Evolutionary conservation across 2,329 filamentous ascomycete genomes (phyloP).

Genomic region (Neofusicoccum cordaticola): DNA sequence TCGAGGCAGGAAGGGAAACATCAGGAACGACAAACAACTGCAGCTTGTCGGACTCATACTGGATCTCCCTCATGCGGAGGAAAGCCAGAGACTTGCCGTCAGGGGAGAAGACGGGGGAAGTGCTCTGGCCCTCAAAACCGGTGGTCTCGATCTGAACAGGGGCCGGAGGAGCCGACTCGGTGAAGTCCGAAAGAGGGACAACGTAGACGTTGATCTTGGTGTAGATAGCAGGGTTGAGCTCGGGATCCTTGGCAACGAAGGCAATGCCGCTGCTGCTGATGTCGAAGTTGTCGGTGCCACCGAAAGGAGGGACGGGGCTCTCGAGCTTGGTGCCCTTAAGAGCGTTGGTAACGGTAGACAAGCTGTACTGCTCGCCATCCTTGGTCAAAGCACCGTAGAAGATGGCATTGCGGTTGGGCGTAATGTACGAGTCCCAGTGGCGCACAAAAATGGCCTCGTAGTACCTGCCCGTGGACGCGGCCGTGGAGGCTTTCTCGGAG

Average conservation of each 20-base stretch:
- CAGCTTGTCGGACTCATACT: conserved; percentile 80
- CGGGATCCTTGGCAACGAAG: conserved; percentile 73
- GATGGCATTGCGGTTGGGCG: conserved; percentile 66
- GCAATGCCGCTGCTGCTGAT: conserved; percentile 63
- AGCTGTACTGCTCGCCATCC: conserved; percentile 27
- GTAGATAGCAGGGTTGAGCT: conserved; percentile 67
- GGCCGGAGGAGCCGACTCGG: conserved; percentile 49
- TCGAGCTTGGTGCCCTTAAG: conserved; percentile 59
- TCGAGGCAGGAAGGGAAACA: conserved; percentile 55
- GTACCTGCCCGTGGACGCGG: conserved; percentile 63
- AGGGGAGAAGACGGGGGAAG: conserved; percentile 69
- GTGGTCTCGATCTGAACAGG: conserved; percentile 58
- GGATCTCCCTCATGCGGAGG: conserved; percentile 70
- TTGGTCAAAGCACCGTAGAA: conserved; percentile 64
- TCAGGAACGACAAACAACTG: conserved; percentile 65
- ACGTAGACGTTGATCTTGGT: conserved; percentile 83
- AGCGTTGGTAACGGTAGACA: conserved; percentile 59
- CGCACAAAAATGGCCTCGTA: conserved; percentile 75
- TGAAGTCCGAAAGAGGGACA: conserved; percentile 62
- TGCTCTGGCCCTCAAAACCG: conserved; percentile 62
- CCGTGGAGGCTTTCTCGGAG: conserved; percentile 57
- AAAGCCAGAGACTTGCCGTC: conserved; percentile 71
- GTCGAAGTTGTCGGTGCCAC: conserved; percentile 77
- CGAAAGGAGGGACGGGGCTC: conserved; percentile 73
- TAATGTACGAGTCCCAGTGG: conserved; percentile 78